Base-by-base conservation (phyloP, 2,329 filamentous ascomycete genomes). In the Acrodontium crateriforme region DNA sequence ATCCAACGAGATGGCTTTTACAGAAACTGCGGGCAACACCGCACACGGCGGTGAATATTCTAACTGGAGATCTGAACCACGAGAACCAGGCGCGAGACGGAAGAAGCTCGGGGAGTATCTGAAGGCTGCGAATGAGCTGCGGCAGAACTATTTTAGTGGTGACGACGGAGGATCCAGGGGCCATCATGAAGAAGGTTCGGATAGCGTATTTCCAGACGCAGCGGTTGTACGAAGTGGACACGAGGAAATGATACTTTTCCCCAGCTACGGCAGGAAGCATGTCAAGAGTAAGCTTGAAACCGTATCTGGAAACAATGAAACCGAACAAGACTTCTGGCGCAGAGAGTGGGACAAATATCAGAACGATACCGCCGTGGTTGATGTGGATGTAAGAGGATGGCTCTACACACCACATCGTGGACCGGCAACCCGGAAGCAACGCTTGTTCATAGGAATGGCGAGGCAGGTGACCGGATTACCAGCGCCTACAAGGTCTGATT, bases 321-420 rank as follows among this genome's bases (percentile, higher is more conserved):
- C 33, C 7, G 42, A 49, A 25, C 41, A 45, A 22, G 74, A 83
- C 20, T 85, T 78, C 50, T 87, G 79, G 76, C 70, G 68, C 22
- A 62, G 71, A 30, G 74, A 87, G 46, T 92, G 81, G 79, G 73
- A 85, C 32, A 69, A 69, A 35, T 69, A 77, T 29, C 79, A 92
- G 50, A 76, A 87, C 34, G 75, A 84, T 45, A 79, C 78, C 50
- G 83, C 85, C 1, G 63, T 94, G 3, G 80, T 94, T 1, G 87
- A 95, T 48, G 82, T 95, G 5, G 87, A 98, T 51, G 82, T 98
- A 14, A 70, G 87, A 41, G 89, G 89, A 9, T 98, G 91, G 89
- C 71, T 95, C 28, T 98, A 93, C 53, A 73, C 74, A 20, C 87
- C 87, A 11, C 81, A 87, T 45, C 69, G 67, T 40, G 84, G 83